A percentile compares a stretch with the other conserved stretches of the same genome.
phyloP scores from a whole-genome alignment of 306 rosid species.

The Senna siamea region DNA sequence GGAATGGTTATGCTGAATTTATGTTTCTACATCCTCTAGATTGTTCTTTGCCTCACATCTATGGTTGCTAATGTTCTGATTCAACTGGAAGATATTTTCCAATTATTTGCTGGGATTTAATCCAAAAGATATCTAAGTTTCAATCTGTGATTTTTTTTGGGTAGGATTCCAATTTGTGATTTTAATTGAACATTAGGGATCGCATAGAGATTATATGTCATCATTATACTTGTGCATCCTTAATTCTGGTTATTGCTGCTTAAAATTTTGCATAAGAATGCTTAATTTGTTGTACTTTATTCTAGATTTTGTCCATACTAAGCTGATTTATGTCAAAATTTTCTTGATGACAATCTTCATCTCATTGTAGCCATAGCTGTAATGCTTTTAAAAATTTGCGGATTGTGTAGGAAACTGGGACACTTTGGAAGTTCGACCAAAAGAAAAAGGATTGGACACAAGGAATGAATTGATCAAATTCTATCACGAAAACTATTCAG shows the following conservation, averaged over 20 bases:
- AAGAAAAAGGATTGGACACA: slow-evolving; percentile 81
- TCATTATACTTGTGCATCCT: slow-evolving; percentile 31
- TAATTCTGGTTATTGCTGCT: slow-evolving; percentile 8
- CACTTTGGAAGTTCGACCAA: slow-evolving; percentile 92
- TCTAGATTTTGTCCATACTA: slow-evolving; percentile 15
- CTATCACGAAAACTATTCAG: slow-evolving; percentile 81
- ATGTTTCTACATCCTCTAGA: not conserved
- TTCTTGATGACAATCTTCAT: slow-evolving; percentile 19
- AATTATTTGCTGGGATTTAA: not conserved
- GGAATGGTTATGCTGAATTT: no score
- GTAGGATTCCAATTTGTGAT: not conserved
- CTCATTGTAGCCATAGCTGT: slow-evolving; percentile 24
- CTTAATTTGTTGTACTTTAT: slow-evolving; percentile 17
- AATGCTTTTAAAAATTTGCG: slow-evolving; percentile 22
- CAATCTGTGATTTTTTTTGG: not conserved
- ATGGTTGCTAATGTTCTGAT: slow-evolving; percentile 6
- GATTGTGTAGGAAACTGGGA: slow-evolving; percentile 80
- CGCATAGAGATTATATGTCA: slow-evolving; percentile 17
- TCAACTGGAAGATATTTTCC: slow-evolving; percentile 22
- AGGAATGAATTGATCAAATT: slow-evolving; percentile 84
- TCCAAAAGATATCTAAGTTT: not conserved
- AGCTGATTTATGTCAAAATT: slow-evolving; percentile 26
- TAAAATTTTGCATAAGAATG: slow-evolving; percentile 3
- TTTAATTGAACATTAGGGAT: slow-evolving; percentile 19
- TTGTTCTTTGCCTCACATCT: not conserved